Base-by-base conservation (phyloP, 1,284 basidiomycete species). In the Pseudozyma pruni region DNA sequence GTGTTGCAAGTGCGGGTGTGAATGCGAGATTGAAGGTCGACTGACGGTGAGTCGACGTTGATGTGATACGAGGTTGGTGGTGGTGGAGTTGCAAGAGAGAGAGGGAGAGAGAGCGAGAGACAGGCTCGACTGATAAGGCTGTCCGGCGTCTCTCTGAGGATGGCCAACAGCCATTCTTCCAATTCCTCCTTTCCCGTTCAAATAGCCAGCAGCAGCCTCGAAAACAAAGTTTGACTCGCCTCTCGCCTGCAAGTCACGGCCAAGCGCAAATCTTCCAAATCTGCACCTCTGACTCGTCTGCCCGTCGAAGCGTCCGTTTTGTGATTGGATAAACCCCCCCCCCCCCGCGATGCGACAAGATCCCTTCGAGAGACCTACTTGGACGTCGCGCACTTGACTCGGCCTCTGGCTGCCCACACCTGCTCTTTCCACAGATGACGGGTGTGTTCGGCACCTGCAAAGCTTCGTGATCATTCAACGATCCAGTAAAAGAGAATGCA, bases 191-290 rank as follows among this genome's bases (percentile, higher is more conserved):
- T 48, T 61, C 32, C 53, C 53, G 61, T 64, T 53, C 49, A 57
- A 63, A 57, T 63, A 57, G 20, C 60, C 60, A 63, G 54, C 9
- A n/a, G n/a, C n/a, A n/a, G n/a, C n/a, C n/a, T n/a, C n/a, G 34
- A 6, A n/a, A 25, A 31, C 10, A 19, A 10, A 17, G 11, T 9
- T 9, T 39, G 35, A 51, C 55, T 51, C 41, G 10, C 7, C n/a
- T 33, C 22, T 16, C 29, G 48, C 49, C 42, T 35, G 29, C 44
- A 44, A 44, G 38, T 40, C 23, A 23, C 19, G 13, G 54, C 33
- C 27, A 27, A 4, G 41, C 41, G 17, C 27, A 33, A 33, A 32
- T 19, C 19, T 27, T 29, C 27, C 17, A 43, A 38, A 10, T 11
- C 34, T 43, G 51, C 51, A 45, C 46, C 31, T 60, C 50, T 64